Conservation (phyloP, 768 basidiomycete genomes). For the Termitomyces eurrhizus region DNA sequence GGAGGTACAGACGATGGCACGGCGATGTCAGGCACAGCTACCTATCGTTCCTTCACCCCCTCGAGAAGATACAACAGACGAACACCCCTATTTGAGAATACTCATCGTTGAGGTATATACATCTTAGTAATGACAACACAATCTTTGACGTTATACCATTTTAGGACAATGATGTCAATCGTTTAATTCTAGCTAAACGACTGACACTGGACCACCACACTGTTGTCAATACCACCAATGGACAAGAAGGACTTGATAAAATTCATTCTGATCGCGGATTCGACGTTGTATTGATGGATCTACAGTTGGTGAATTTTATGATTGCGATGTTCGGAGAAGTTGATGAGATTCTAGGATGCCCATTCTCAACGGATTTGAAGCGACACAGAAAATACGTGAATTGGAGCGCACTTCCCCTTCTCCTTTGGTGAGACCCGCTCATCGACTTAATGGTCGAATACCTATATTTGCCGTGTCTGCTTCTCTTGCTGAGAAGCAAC, state of each 20-base stretch:
- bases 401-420: conserved; percentile 39
- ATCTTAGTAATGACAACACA: too few species aligned
- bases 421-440: conserved; percentile 33
- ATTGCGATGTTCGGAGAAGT: background rate
- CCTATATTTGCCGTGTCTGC: conserved; percentile 84
- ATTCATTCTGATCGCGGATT: conserved; percentile 55
- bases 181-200: conserved; percentile 64
- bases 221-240: conserved; percentile 66
- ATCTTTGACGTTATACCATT: background rate
- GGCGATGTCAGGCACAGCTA: background rate
- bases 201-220: conserved; percentile 62
- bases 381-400: conserved; percentile 62
- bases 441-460: conserved; percentile 56
- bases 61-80: background rate
- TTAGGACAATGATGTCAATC: conserved; percentile 76
- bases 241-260: conserved; percentile 68
- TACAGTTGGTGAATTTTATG: conserved; percentile 49
- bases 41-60: background rate
- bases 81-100: conserved; percentile 34
- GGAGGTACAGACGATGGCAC: conserved; percentile 13
- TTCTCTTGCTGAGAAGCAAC: conserved; percentile 57
- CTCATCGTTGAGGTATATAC: conserved; percentile 62
- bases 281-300: conserved; percentile 80
- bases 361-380: conserved; percentile 70
- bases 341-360: conserved; percentile 55